phyloP scores from a whole-genome alignment of 352 stramenopile genomes.

The Phytophthora cryptogea region DNA sequence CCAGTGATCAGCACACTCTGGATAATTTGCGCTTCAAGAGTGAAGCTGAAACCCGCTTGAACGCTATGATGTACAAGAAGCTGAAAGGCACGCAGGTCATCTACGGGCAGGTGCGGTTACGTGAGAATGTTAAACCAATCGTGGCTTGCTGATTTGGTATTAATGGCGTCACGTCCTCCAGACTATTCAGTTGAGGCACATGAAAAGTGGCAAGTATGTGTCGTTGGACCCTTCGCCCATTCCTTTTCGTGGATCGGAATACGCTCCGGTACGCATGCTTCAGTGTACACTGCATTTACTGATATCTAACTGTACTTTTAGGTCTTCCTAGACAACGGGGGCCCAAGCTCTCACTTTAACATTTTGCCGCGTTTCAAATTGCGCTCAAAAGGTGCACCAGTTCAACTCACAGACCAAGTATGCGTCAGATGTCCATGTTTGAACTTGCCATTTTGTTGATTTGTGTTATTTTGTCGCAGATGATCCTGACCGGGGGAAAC shows the following conservation, averaged over 20 bases:
- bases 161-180: conserved; percentile 14
- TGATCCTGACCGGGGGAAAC: conserved; percentile 53
- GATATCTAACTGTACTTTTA: conserved; percentile 31
- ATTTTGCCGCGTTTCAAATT: conserved; percentile 70
- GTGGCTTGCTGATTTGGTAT: not conserved
- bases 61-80: conserved; percentile 75
- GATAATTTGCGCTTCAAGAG: conserved; percentile 74
- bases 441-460: not conserved
- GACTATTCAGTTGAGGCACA: conserved; percentile 64
- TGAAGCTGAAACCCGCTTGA: conserved; percentile 65
- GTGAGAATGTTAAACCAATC: not conserved
- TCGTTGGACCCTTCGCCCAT: conserved; percentile 51
- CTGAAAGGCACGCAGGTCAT: conserved; percentile 60
- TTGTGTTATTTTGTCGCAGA: conserved; percentile 30
- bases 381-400: conserved; percentile 60
- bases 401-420: conserved; percentile 74
- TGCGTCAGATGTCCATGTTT: not conserved
- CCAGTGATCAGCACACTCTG: conserved; percentile 31
- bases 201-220: conserved; percentile 67
- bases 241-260: conserved; percentile 55
- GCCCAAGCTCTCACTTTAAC: conserved; percentile 52
- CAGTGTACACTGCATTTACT: not conserved
- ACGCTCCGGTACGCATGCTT: conserved; percentile 43
- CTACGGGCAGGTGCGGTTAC: conserved; percentile 55
- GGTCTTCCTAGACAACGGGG: conserved; percentile 55